These are phyloP conservation scores for Actinomucor elegans DNA, from an alignment of 371 early-diverging fungal genomes.

Conservation along the genomic window DNA sequence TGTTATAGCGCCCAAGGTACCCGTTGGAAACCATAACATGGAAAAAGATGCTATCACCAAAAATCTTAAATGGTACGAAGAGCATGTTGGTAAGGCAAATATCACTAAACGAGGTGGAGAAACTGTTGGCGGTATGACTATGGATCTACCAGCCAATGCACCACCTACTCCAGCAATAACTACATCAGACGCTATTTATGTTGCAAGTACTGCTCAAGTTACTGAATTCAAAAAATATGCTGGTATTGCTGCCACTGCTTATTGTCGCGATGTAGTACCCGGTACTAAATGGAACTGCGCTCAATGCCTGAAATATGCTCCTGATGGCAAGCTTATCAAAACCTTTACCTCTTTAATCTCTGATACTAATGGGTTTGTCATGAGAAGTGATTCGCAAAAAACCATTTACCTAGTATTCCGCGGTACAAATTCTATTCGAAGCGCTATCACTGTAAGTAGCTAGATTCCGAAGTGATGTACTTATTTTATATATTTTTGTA, in stretches of 20 bases:
- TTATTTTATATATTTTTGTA: too few relatives aligned
- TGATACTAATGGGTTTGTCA: constrained; percentile 25
- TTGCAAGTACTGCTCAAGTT: constrained; percentile 13
- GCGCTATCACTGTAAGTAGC: constrained; percentile 16
- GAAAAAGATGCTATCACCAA: neutral
- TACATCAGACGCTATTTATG: constrained; percentile 3
- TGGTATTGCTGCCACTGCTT: constrained; percentile 24
- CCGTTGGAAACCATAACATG: neutral
- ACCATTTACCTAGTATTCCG: constrained; percentile 26
- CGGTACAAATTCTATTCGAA: constrained; percentile 28
- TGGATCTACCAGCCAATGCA: constrained; percentile 8
- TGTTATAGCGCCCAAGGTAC: neutral
- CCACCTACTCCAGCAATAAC: constrained; percentile 3
- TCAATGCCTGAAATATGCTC: constrained; percentile 20
- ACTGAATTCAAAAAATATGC: constrained; percentile 14
- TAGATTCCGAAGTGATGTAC: neutral
- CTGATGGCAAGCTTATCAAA: constrained; percentile 22
- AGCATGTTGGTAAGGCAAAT: constrained; percentile 1
- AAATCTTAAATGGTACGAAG: constrained; percentile 4
- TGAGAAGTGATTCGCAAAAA: constrained; percentile 23
- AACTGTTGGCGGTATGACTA: constrained; percentile 6
- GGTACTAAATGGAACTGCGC: constrained; percentile 16
- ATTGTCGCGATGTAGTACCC: constrained; percentile 24
- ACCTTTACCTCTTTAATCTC: constrained; percentile 19
- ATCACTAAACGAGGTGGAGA: neutral